phyloP scores from a whole-genome alignment of 768 basidiomycete species.

The Leucosporidium yakuticum region DNA sequence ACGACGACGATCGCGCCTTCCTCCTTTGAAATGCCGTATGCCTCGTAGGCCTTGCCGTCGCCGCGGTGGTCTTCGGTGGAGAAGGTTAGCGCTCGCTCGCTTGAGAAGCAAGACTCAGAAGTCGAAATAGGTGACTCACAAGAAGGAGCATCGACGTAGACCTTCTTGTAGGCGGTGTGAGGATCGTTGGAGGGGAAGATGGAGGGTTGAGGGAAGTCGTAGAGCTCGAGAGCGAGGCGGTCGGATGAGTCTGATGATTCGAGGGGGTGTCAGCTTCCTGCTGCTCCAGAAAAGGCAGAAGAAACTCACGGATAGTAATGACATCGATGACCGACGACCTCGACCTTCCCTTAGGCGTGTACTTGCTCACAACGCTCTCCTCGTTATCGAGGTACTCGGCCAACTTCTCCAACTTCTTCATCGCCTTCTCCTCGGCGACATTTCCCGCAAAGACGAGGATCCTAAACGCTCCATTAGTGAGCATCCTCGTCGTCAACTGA shows the following conservation, averaged over 20 bases:
- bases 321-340: constrained; percentile 35
- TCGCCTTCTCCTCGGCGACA: constrained; percentile 23
- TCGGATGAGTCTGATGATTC: neutral
- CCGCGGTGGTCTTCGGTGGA: constrained; percentile 27
- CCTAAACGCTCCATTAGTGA: constrained; percentile 18
- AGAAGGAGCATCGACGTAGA: constrained; percentile 27
- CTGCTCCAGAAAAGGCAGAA: too few species aligned
- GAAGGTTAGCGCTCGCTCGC: neutral
- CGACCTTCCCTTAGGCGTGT: constrained; percentile 28
- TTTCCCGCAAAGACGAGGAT: constrained; percentile 37
- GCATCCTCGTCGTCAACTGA: constrained; percentile 27
- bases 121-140: neutral
- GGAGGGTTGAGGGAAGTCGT: constrained; percentile 33
- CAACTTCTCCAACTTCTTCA: constrained; percentile 29
- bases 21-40: constrained; percentile 37
- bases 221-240: constrained; percentile 24
- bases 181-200: constrained; percentile 28
- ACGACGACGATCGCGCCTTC: constrained; percentile 38
- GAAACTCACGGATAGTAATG: constrained; percentile 42
- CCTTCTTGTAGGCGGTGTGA: constrained; percentile 28
- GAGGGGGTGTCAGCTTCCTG: neutral
- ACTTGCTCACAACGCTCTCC: constrained; percentile 35
- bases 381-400: constrained; percentile 35
- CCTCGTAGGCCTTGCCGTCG: constrained; percentile 38
- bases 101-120: neutral